Evolutionary conservation across 2,329 filamentous ascomycete genomes (phyloP).

Genomic region (Dendryphion nanum): DNA sequence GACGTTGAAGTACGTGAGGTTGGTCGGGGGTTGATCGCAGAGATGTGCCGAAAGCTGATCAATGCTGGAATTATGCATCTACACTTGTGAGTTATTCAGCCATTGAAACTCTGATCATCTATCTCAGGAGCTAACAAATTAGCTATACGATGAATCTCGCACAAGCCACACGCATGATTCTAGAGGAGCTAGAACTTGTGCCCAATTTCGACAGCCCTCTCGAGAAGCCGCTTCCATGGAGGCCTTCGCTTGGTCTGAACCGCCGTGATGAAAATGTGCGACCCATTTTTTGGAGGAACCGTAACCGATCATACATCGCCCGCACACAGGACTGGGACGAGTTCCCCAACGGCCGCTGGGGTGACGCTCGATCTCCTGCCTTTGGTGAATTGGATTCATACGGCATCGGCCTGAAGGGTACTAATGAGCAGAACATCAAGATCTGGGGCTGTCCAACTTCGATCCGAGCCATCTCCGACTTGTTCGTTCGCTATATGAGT

Average conservation of each 20-base stretch:
- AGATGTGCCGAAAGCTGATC: constrained; percentile 86
- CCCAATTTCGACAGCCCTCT: constrained; percentile 75
- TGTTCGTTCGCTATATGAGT: constrained; percentile 84
- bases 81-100: constrained; percentile 65
- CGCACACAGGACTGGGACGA: constrained; percentile 99
- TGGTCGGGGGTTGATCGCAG: constrained; percentile 80
- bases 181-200: constrained; percentile 82
- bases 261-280: constrained; percentile 92
- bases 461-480: constrained; percentile 73
- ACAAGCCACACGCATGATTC: constrained; percentile 87
- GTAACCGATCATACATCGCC: constrained; percentile 91
- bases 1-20: constrained; percentile 89
- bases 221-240: constrained; percentile 92
- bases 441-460: constrained; percentile 86
- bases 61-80: constrained; percentile 80
- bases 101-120: background rate
- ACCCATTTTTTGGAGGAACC: constrained; percentile 97
- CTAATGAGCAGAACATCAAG: constrained; percentile 93
- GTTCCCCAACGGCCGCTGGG: constrained; percentile 98
- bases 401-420: constrained; percentile 88
- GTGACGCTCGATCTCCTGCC: constrained; percentile 91
- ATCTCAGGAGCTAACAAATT: too few species aligned
- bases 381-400: constrained; percentile 96
- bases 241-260: constrained; percentile 86
- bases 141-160: constrained; percentile 98